Evolutionary conservation across 495 filamentous ascomycete genomes (phyloP), one percentile per base, ranked within the genome.

Genomic region (Mycothermus thermophilus): DNA sequence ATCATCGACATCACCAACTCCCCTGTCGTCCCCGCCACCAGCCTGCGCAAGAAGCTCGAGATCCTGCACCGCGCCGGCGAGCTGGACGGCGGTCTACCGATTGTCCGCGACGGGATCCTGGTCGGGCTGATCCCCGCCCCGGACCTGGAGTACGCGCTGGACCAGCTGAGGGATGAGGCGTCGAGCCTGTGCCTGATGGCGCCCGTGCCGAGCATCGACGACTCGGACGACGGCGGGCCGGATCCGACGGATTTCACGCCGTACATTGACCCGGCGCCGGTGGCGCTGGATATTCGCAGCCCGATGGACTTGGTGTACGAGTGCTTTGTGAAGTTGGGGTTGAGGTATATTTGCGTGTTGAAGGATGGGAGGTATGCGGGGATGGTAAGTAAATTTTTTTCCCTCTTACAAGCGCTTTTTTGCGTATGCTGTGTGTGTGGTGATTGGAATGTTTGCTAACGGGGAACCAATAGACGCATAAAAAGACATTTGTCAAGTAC

Each of bases 251-350:
- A 97, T 54, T 95, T 97, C 43, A 88, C 82, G 8, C 75, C 70
- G 1, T 94, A 75, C 51, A 93, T 97, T 58, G 90, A 97, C 56
- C 83, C 83, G 3, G 75, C 88, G 15, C 90, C 90, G 1, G 65
- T 97, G 11, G 74, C 87, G 5, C 63, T 97, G 16, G 90, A 96
- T 51, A 78, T 92, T 19, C 72, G 79, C 47, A 87, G 79, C 1
- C 85, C 90, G 2, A 90, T 97, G 68, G 88, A 97, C 54, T 54
- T 96, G 33, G 90, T 94, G 25, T 95, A 93, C 44, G 88, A 97
- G 52, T 93, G 84, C 47, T 97, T 96, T 59, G 83, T 83, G 27
- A 97, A 97, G 56, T 62, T 97, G 12, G 90, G 90, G 1, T 54
- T 97, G 40, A 67, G 90, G 37, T 96, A 95, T 56, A 76, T 97